Conservation (phyloP, 2,329 filamentous ascomycete species). For the Neonectria magnoliae region DNA sequence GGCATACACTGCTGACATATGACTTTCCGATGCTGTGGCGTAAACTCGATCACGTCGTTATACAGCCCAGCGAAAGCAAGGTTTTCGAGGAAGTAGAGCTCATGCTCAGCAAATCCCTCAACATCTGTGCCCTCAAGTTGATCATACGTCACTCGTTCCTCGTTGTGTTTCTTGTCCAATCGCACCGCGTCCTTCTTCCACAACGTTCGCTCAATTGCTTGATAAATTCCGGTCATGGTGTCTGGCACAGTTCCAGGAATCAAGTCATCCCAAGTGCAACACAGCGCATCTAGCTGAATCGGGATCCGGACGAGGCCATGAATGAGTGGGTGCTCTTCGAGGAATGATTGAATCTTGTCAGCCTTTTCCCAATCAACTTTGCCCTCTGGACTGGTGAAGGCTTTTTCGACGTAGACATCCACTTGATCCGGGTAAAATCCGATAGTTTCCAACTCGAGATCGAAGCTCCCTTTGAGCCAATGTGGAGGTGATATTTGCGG, state of each 20-base stretch:
- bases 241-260: slow-evolving; percentile 22
- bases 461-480: no score
- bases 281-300: slow-evolving; percentile 56
- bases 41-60: slow-evolving; percentile 48
- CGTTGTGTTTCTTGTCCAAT: slow-evolving; percentile 16
- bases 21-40: slow-evolving; percentile 17
- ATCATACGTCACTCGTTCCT: no score
- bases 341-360: slow-evolving; percentile 45
- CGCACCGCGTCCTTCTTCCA: slow-evolving; percentile 52
- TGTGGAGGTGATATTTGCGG: no score
- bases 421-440: slow-evolving; percentile 52
- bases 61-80: slow-evolving; percentile 51
- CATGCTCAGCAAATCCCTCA: slow-evolving; percentile 15
- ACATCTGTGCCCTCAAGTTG: no score
- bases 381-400: not conserved
- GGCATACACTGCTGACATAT: no score
- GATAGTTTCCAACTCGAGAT: slow-evolving; percentile 52
- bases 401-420: slow-evolving; percentile 42
- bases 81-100: slow-evolving; percentile 41
- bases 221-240: slow-evolving; percentile 52
- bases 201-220: slow-evolving; percentile 47
- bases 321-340: slow-evolving; percentile 46
- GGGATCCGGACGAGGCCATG: slow-evolving; percentile 53
- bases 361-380: slow-evolving; percentile 5
- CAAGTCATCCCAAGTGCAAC: slow-evolving; percentile 48